Conservation (phyloP, 495 filamentous ascomycete species). For the Trichoderma erinaceum region DNA sequence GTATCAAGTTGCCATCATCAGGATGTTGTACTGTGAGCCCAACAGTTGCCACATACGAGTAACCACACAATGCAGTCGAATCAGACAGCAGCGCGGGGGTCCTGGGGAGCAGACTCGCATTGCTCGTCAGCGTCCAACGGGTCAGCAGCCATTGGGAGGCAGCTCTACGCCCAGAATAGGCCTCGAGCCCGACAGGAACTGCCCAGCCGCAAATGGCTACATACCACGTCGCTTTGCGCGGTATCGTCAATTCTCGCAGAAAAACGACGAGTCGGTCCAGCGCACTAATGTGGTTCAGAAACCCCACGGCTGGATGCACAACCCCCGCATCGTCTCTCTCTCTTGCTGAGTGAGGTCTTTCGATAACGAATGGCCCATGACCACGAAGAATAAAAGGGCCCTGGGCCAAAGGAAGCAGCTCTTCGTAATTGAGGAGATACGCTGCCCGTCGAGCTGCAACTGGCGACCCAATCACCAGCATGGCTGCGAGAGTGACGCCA, state of each 20-base stretch:
- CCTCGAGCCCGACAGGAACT: background rate
- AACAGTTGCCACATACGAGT: conserved; percentile 6
- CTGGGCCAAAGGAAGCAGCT: background rate
- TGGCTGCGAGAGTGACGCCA: background rate
- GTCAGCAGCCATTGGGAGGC: conserved; percentile 3
- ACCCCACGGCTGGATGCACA: conserved; percentile 4
- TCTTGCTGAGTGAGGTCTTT: background rate
- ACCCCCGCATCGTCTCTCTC: conserved; percentile 1
- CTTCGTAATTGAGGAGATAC: too few relatives aligned
- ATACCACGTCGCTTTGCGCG: conserved; percentile 12
- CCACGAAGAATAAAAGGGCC: background rate
- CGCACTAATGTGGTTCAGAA: conserved; percentile 4
- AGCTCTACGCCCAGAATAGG: conserved; percentile 5
- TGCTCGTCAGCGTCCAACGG: background rate
- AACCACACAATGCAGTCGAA: background rate
- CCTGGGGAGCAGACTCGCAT: background rate
- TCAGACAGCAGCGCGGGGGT: background rate
- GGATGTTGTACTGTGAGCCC: background rate
- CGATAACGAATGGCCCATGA: background rate
- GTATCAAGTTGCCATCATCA: background rate
- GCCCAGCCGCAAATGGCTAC: background rate
- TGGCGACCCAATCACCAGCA: background rate
- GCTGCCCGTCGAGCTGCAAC: background rate
- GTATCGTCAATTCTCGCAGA: background rate
- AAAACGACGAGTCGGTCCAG: background rate